Conservation (phyloP, 2,329 filamentous ascomycete species). For the Monilinia fructicola region DNA sequence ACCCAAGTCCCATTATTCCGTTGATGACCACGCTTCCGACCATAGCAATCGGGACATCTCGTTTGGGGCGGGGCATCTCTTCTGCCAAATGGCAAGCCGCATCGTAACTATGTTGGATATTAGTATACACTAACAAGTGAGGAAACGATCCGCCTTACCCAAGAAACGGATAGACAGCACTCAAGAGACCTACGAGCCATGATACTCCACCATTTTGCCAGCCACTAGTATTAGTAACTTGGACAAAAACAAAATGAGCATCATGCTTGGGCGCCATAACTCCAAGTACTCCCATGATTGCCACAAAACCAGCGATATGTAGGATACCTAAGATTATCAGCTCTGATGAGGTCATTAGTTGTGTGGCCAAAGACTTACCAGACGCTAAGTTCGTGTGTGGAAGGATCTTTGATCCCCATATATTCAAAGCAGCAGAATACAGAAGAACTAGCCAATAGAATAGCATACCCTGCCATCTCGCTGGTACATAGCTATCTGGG, state of each 20-base stretch:
- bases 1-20: slow-evolving; percentile 48
- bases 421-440: slow-evolving; percentile 39
- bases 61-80: slow-evolving; percentile 47
- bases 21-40: slow-evolving; percentile 48
- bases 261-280: slow-evolving; percentile 48
- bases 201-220: slow-evolving; percentile 48
- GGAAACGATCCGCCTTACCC: slow-evolving; percentile 31
- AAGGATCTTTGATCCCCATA: slow-evolving; percentile 35
- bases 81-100: slow-evolving; percentile 49
- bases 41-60: slow-evolving; percentile 47
- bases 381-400: slow-evolving; percentile 43
- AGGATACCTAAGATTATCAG: slow-evolving; percentile 24
- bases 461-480: slow-evolving; percentile 49
- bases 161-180: slow-evolving; percentile 43
- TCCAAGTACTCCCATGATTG: slow-evolving; percentile 43
- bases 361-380: slow-evolving; percentile 34
- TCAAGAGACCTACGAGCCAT: slow-evolving; percentile 49
- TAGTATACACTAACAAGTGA: neutral
- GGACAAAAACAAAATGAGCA: slow-evolving; percentile 46
- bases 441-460: slow-evolving; percentile 48
- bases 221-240: slow-evolving; percentile 48
- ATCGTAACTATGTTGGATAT: slow-evolving; percentile 41
- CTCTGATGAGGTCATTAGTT: neutral
- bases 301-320: slow-evolving; percentile 44
- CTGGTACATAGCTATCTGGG: slow-evolving; percentile 42